These are phyloP conservation scores for Nitzschia sp. DNA, from an alignment of 108 stramenopile species.

Conservation along the genomic window DNA sequence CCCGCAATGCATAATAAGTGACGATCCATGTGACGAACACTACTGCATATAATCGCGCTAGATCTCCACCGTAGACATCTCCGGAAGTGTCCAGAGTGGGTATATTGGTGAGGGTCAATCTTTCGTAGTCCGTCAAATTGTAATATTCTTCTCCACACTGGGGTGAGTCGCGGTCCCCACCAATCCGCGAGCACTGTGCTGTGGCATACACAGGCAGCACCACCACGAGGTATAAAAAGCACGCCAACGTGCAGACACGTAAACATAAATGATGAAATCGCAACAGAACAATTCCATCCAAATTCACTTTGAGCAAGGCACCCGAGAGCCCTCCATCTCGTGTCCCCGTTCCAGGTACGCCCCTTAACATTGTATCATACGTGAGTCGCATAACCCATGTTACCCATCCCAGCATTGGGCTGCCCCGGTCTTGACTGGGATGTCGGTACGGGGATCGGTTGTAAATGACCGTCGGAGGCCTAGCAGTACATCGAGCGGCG, in stretches of 20 bases:
- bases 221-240: slow-evolving; percentile 56
- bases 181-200: slow-evolving; percentile 34
- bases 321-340: slow-evolving; percentile 66
- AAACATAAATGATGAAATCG: slow-evolving; percentile 80
- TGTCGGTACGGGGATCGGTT: slow-evolving; percentile 34
- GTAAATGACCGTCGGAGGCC: slow-evolving; percentile 71
- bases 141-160: slow-evolving; percentile 27
- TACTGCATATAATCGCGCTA: slow-evolving; percentile 55
- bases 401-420: slow-evolving; percentile 74
- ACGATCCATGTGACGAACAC: slow-evolving; percentile 65
- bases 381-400: slow-evolving; percentile 56
- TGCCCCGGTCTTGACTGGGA: slow-evolving; percentile 58
- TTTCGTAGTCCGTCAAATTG: slow-evolving; percentile 74
- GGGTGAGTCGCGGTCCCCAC: neutral
- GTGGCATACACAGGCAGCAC: slow-evolving; percentile 72
- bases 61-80: slow-evolving; percentile 29
- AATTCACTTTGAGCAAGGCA: slow-evolving; percentile 65
- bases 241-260: slow-evolving; percentile 50
- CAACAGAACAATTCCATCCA: slow-evolving; percentile 82
- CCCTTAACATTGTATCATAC: slow-evolving; percentile 70
- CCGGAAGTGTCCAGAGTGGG: slow-evolving; percentile 10
- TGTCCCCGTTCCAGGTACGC: slow-evolving; percentile 85
- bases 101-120: slow-evolving; percentile 76
- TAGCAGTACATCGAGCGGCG: slow-evolving; percentile 69
- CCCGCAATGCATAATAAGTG: slow-evolving; percentile 43